Percentiles rank a stretch among this genome's conserved stretches.
These are phyloP conservation scores for Panaeolus cyanescens DNA, from an alignment of 768 basidiomycete species.

Conservation along the genomic window DNA sequence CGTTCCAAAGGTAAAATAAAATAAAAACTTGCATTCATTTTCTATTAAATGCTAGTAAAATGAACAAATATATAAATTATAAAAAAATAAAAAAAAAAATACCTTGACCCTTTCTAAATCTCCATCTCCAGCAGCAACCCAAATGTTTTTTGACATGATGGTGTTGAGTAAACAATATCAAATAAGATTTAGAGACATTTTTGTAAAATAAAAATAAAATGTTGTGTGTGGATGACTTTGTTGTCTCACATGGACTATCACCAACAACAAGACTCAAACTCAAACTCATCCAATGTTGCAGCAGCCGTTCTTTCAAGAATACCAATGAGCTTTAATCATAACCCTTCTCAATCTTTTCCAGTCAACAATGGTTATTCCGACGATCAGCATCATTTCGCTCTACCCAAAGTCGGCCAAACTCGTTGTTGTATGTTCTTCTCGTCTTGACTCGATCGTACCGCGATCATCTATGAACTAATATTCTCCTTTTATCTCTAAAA, in stretches of 20 bases:
- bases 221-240: conserved; percentile 8
- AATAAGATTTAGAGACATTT: conserved; percentile 19
- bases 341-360: conserved; percentile 11
- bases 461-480: conserved; percentile 22
- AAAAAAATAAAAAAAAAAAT: conserved; percentile 17
- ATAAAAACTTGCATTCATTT: conserved; percentile 47
- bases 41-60: conserved; percentile 59
- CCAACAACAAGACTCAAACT: conserved; percentile 7
- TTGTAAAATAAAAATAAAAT: too few species aligned
- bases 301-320: not conserved
- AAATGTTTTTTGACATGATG: conserved; percentile 64
- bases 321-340: not conserved
- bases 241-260: conserved; percentile 13
- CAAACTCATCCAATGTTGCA: conserved; percentile 10
- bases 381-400: conserved; percentile 35
- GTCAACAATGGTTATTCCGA: conserved; percentile 22
- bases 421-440: conserved; percentile 69
- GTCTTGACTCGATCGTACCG: conserved; percentile 22
- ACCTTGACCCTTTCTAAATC: conserved; percentile 79
- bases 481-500: conserved; percentile 12
- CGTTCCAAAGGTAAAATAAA: conserved; percentile 20
- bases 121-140: conserved; percentile 93
- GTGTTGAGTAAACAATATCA: conserved; percentile 19
- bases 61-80: conserved; percentile 16
- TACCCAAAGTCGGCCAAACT: conserved; percentile 69